These are phyloP conservation scores for Cladosporium halotolerans DNA, from an alignment of 2,329 filamentous ascomycete genomes.

Conservation along the genomic window DNA sequence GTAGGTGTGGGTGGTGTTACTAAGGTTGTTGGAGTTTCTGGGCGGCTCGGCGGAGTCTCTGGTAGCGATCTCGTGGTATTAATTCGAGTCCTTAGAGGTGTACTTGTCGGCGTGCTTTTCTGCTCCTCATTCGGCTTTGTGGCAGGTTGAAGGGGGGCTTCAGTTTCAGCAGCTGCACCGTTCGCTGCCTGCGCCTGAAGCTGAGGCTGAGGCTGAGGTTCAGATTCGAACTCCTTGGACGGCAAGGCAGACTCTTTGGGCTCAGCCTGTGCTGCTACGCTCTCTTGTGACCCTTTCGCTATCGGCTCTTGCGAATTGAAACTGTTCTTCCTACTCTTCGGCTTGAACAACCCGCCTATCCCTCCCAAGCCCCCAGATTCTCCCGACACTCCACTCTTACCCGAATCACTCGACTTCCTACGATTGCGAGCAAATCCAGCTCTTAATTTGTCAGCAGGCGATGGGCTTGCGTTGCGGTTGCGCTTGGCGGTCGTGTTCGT, in stretches of 20 bases:
- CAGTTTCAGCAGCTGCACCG: constrained; percentile 6
- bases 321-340: constrained; percentile 31
- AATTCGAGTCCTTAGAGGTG: constrained; percentile 19
- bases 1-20: constrained; percentile 60
- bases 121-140: not conserved
- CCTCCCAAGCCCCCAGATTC: constrained; percentile 31
- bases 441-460: constrained; percentile 65
- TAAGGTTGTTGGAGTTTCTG: constrained; percentile 48
- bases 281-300: not conserved
- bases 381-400: constrained; percentile 1
- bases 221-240: not conserved
- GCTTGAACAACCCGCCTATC: constrained; percentile 39
- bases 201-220: not conserved
- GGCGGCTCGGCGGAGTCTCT: constrained; percentile 35
- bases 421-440: constrained; percentile 57
- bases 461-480: constrained; percentile 43
- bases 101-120: constrained; percentile 1
- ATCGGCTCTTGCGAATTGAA: constrained; percentile 18
- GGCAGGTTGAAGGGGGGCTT: not conserved
- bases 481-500: constrained; percentile 40
- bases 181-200: not conserved
- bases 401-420: constrained; percentile 41
- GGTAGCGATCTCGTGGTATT: constrained; percentile 31
- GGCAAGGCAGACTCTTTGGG: not conserved
- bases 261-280: not conserved